Percentiles rank a stretch among this genome's conserved stretches.
phyloP scores from a whole-genome alignment of 176 grass and related monocot species.

The Rhipidocladum racemiflorum region DNA sequence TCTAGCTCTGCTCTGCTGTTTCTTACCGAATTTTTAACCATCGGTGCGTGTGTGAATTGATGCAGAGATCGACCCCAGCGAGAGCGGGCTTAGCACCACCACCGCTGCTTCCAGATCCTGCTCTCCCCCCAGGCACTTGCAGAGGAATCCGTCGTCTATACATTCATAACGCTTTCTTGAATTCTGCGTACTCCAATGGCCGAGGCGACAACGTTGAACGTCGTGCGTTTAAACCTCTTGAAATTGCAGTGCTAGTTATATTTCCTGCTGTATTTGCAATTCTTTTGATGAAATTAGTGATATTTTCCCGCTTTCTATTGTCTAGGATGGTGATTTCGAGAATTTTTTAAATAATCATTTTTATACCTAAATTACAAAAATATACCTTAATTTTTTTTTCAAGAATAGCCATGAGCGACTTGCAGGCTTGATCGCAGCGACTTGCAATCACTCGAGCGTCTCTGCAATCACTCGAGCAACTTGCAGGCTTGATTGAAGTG shows the following conservation, averaged over 20 bases:
- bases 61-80: slow-evolving; percentile 80
- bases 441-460: no score
- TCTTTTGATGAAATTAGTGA: slow-evolving; percentile 1
- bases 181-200: neutral
- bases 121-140: slow-evolving; percentile 67
- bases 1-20: neutral
- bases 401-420: no score
- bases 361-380: no score
- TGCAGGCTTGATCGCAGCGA: no score
- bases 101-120: slow-evolving; percentile 83
- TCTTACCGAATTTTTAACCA: slow-evolving; percentile 3
- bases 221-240: neutral
- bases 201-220: neutral
- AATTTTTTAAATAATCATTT: no score
- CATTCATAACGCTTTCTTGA: neutral
- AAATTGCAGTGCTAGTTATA: neutral
- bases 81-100: slow-evolving; percentile 72
- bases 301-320: slow-evolving; percentile 3
- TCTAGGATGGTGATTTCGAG: slow-evolving; percentile 83
- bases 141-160: neutral
- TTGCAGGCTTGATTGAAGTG: no score
- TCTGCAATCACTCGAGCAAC: no score
- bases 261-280: neutral
- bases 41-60: neutral
- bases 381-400: no score